Percentiles rank a stretch among this genome's conserved stretches.
Evolutionary conservation across 1,139 yeast species (phyloP).

Genomic region (Nakaseomyces glabratus): DNA sequence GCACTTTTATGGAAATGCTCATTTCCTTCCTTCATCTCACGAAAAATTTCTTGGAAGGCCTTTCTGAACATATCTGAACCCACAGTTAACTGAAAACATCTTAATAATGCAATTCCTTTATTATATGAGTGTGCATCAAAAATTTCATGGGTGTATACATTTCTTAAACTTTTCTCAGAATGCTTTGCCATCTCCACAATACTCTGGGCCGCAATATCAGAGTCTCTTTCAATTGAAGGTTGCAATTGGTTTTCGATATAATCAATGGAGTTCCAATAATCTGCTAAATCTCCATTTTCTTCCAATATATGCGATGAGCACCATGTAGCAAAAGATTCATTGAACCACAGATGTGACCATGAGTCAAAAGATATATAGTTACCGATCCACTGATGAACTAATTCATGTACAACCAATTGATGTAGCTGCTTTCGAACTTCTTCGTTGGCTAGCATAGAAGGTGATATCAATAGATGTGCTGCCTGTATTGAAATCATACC

Average conservation of each 20-base stretch:
- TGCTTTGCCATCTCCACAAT: constrained; percentile 26
- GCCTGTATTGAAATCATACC: constrained; percentile 54
- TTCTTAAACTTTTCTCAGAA: constrained; percentile 22
- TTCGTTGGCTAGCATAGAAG: constrained; percentile 26
- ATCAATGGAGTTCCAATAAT: constrained; percentile 22
- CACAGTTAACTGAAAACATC: constrained; percentile 45
- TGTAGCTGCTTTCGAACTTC: constrained; percentile 33
- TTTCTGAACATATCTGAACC: constrained; percentile 33
- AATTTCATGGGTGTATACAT: constrained; percentile 32
- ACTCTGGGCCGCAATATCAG: constrained; percentile 30
- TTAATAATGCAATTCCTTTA: constrained; percentile 53
- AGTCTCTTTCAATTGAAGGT: constrained; percentile 37
- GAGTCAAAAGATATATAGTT: constrained; percentile 55
- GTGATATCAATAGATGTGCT: constrained; percentile 40
- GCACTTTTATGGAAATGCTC: constrained; percentile 29
- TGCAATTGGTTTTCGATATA: constrained; percentile 33
- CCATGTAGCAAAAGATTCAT: constrained; percentile 70
- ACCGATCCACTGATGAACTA: constrained; percentile 75
- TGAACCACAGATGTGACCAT: constrained; percentile 63
- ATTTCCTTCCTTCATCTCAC: constrained; percentile 8
- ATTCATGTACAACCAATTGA: constrained; percentile 58
- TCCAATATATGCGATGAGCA: constrained; percentile 43
- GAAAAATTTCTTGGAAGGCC: constrained; percentile 39
- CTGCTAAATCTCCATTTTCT: constrained; percentile 26
- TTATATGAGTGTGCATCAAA: constrained; percentile 52